phyloP scores from a whole-genome alignment of 371 early-diverging fungal genomes.

The Rhizopus microsporus region DNA sequence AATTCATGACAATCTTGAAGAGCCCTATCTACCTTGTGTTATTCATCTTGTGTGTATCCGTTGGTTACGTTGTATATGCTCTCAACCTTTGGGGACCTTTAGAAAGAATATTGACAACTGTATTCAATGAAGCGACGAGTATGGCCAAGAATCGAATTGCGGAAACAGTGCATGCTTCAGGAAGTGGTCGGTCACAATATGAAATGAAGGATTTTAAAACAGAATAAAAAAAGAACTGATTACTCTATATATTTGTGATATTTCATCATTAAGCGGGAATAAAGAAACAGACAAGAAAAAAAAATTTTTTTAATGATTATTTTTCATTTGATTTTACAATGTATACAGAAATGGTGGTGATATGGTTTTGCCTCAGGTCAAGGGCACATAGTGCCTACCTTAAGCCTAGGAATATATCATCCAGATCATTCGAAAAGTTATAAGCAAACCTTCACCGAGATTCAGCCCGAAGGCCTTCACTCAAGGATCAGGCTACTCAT shows the following conservation, averaged over 20 bases:
- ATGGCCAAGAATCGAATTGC: constrained; percentile 38
- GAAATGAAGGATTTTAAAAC: neutral
- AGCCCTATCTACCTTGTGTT: constrained; percentile 82
- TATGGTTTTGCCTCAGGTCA: constrained; percentile 48
- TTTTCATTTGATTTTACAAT: constrained; percentile 24
- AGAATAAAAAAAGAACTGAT: neutral
- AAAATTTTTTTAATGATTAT: constrained; percentile 4
- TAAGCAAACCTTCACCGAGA: constrained; percentile 23
- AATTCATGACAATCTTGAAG: constrained; percentile 78
- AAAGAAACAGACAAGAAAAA: neutral
- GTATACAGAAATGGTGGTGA: constrained; percentile 28
- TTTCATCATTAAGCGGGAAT: neutral
- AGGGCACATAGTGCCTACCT: constrained; percentile 38
- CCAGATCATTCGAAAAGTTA: constrained; percentile 28
- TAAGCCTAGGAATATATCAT: constrained; percentile 51
- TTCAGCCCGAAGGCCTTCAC: constrained; percentile 15
- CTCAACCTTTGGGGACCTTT: constrained; percentile 72
- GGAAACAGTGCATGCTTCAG: constrained; percentile 10
- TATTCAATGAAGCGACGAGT: constrained; percentile 42
- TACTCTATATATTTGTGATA: neutral
- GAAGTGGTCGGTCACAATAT: constrained; percentile 3
- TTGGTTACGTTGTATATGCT: constrained; percentile 63
- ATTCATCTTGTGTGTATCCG: constrained; percentile 42
- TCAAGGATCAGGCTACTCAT: constrained; percentile 22
- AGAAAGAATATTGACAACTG: constrained; percentile 47